A percentile compares a stretch with the other conserved stretches of the same genome.
Conservation (phyloP, 495 filamentous ascomycete species). For the Hypoxylon perforatum region DNA sequence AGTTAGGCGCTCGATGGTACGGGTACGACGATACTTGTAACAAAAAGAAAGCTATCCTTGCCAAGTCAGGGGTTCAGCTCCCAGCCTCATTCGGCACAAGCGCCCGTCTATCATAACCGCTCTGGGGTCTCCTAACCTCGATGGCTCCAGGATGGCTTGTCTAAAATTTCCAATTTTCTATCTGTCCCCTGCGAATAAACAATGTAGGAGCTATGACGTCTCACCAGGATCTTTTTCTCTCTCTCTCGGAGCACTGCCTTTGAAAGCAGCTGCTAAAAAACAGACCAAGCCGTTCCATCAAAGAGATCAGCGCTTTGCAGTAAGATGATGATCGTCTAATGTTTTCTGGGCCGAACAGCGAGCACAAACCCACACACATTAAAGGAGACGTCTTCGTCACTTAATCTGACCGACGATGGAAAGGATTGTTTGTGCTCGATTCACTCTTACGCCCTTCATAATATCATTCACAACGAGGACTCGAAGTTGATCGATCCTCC, state of each 20-base stretch:
- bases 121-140: slow-evolving; percentile 29
- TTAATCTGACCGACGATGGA: slow-evolving; percentile 16
- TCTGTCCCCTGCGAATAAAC: slow-evolving; percentile 32
- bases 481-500: slow-evolving; percentile 10
- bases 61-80: slow-evolving; percentile 31
- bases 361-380: slow-evolving; percentile 8
- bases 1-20: slow-evolving; percentile 40
- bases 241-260: slow-evolving; percentile 20
- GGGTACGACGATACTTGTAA: slow-evolving; percentile 4
- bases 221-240: slow-evolving; percentile 27
- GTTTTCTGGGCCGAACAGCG: slow-evolving; percentile 15
- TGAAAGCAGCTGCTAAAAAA: slow-evolving; percentile 22
- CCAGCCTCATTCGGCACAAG: slow-evolving; percentile 39
- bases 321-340: slow-evolving; percentile 40
- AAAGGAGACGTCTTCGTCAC: slow-evolving; percentile 9
- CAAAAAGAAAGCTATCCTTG: slow-evolving; percentile 9
- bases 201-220: slow-evolving; percentile 34
- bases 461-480: slow-evolving; percentile 2
- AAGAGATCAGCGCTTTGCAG: slow-evolving; percentile 35
- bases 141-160: slow-evolving; percentile 16
- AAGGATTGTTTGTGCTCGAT: slow-evolving; percentile 1
- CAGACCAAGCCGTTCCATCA: slow-evolving; percentile 1
- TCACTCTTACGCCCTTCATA: slow-evolving; percentile 3
- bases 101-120: slow-evolving; percentile 29
- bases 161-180: slow-evolving; percentile 24